phyloP scores from a whole-genome alignment of 208 protist species.

The Leptomonas pyrrhocoris region DNA sequence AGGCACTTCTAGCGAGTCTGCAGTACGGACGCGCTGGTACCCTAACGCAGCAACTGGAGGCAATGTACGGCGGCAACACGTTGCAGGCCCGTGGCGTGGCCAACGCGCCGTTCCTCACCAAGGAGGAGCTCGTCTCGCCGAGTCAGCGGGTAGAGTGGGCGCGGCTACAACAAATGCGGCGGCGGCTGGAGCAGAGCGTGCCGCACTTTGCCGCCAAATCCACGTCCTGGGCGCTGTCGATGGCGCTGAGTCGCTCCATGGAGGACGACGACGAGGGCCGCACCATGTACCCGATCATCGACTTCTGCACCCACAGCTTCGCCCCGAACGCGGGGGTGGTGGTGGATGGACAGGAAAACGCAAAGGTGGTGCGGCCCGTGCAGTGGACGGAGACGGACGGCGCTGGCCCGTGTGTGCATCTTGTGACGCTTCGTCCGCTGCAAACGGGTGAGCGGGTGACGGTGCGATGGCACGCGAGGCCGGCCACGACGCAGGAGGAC shows the following conservation, averaged over 20 bases:
- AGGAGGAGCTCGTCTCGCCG: constrained; percentile 39
- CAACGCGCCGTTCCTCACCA: constrained; percentile 81
- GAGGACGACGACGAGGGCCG: constrained; percentile 58
- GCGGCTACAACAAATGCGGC: constrained; percentile 51
- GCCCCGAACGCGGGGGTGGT: constrained; percentile 51
- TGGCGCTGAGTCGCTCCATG: constrained; percentile 71
- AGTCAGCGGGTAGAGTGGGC: constrained; percentile 72
- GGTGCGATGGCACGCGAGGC: constrained; percentile 51
- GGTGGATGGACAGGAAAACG: constrained; percentile 9
- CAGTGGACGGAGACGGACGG: constrained; percentile 30
- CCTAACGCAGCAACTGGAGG: constrained; percentile 57
- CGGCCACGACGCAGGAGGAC: constrained; percentile 52
- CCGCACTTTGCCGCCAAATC: constrained; percentile 84
- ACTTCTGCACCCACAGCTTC: constrained; percentile 81
- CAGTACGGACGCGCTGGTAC: constrained; percentile 14
- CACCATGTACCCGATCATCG: constrained; percentile 76
- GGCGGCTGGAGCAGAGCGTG: constrained; percentile 76
- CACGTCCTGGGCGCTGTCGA: constrained; percentile 77
- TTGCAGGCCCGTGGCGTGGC: constrained; percentile 51
- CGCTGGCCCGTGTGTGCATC: constrained; percentile 61
- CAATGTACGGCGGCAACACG: constrained; percentile 81
- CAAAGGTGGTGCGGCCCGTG: constrained; percentile 13
- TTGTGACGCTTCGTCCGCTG: constrained; percentile 51
- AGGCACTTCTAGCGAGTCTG: constrained; percentile 11
- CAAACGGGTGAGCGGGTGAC: constrained; percentile 58